Conservation (phyloP, 805 yeast genomes). For the Spencermartinsiella europaea region DNA sequence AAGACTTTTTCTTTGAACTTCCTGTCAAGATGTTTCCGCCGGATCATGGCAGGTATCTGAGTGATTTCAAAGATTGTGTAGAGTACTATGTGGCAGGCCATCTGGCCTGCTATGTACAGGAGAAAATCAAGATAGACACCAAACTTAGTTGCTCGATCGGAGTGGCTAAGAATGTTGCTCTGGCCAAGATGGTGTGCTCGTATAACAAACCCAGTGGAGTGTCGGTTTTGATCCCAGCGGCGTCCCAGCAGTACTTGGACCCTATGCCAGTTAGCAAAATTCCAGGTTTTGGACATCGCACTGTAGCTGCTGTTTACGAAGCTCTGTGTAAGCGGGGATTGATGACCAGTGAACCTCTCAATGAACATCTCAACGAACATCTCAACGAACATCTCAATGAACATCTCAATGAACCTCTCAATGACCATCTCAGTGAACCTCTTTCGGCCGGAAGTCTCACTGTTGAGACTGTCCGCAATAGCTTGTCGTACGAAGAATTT, state of each 20-base stretch:
- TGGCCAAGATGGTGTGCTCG: conserved; percentile 29
- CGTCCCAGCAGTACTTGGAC: conserved; percentile 21
- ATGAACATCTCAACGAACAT: not conserved
- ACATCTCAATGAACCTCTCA: not conserved
- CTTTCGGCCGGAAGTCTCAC: not conserved
- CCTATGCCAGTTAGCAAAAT: conserved; percentile 14
- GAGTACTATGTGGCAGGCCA: conserved; percentile 27
- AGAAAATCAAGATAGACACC: conserved; percentile 22
- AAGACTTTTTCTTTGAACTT: conserved; percentile 25
- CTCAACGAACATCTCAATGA: not conserved
- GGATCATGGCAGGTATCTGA: not conserved
- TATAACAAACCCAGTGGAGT: conserved; percentile 30
- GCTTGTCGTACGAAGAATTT: not conserved
- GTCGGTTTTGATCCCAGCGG: conserved; percentile 24
- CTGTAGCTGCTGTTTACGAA: conserved; percentile 10
- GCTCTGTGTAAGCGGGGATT: not conserved
- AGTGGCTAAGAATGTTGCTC: conserved; percentile 24
- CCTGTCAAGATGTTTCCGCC: conserved; percentile 21
- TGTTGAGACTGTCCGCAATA: not conserved
- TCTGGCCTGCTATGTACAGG: conserved; percentile 25
- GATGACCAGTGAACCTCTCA: too few species aligned
- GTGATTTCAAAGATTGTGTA: conserved; percentile 1
- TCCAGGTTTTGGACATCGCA: conserved; percentile 28
- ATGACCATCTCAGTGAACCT: not conserved
- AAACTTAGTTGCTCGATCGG: conserved; percentile 31